Evolutionary conservation across 2,329 filamentous ascomycete species (phyloP), one percentile per base, ranked within the genome.

Genomic region (Fusarium sp.): DNA sequence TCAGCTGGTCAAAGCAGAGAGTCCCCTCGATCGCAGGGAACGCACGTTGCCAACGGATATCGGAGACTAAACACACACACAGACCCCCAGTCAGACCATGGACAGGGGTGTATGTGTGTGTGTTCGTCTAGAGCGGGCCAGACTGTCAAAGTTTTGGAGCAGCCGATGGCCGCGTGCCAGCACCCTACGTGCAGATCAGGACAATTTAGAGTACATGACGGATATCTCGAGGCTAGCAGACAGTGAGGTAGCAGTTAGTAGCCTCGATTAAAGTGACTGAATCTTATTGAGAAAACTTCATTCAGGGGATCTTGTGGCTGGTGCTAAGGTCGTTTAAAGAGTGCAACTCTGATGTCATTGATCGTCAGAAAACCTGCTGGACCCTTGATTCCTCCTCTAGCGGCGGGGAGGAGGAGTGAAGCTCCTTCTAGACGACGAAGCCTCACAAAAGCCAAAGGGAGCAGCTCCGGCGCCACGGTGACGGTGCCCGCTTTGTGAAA

Each of bases 121-220:
- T 56, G 52, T 27, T 52, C 47, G 8, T 56, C 59, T n/a, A 35
- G 38, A 45, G 30, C 38, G 58, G 68, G 52, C 61, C 27, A 59
- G 43, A 40, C n/a, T 35, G 17, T 35, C 30, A 56, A 20, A 15
- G 54, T 11, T 47, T 63, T 17, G 50, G 58, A 69, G 38, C 4
- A 65, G 65, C 57, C 71, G 73, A 77, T 78, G 69, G 70, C 37
- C 52, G 65, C 59, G 65, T 69, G 61, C 27, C 14, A 65, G 64
- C 63, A 70, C 72, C 69, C 65, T 73, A 50, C 65, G 43, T 72
- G 69, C 71, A 78, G 76, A 78, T 77, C 71, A 30, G 35, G 14
- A 37, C 35, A 37, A 37, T 0, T 6, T 30, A 27, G 25, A 27
- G 25, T 14, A 45, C 40, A 38, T 38, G 35, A 17, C 35, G 35